Base-by-base conservation (phyloP, 2,329 filamentous ascomycete species). In the Parastagonospora avenae region DNA sequence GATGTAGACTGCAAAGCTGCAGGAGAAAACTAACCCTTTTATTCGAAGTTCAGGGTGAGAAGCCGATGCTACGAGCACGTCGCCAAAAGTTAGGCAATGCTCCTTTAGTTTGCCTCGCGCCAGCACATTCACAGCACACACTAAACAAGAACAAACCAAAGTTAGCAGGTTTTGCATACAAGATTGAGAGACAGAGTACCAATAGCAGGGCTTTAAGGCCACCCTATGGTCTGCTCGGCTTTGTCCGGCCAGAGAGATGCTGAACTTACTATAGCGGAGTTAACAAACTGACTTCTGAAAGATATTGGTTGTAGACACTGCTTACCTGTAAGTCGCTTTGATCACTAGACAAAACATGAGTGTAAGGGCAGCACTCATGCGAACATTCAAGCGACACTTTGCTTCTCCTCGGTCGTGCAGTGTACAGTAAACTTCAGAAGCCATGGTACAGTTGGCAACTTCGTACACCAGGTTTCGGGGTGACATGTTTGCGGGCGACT, bases 41-140 rank as follows among this genome's bases (percentile, higher is more conserved):
- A 71, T 57, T n/a, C 57, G 60, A 11, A 70, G 48, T 14, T 70
- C 63, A 14, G 59, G 47, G 33, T 69, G 38, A 4, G 62, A 62
- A 3, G 64, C 63, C 8, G 68, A 67, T 11, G 67, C 65, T 11
- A 68, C 63, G 30, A 70, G 55, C 2, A 68, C 59, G 43, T 71
- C 67, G 19, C 68, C 64, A 55, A 67, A 68, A 3, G 65, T 71
- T 33, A 72, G 43, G 16, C 60, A 63, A 15, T 70, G 64, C n/a
- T 54, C 48, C 53, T 68, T 70, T 15, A 62, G 29, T 36, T 70
- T 63, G 16, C 61, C 62, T 19, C 65, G 54, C 11, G 57, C 56
- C 2, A 51, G 12, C 2, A 67, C 12, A 46, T 70, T 69, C 31
- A 66, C 59, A 4, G 42, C 48, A n/a, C 66, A 41, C 67, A 72